Conservation (phyloP, 768 basidiomycete genomes). For the Amanita brunnescens region DNA sequence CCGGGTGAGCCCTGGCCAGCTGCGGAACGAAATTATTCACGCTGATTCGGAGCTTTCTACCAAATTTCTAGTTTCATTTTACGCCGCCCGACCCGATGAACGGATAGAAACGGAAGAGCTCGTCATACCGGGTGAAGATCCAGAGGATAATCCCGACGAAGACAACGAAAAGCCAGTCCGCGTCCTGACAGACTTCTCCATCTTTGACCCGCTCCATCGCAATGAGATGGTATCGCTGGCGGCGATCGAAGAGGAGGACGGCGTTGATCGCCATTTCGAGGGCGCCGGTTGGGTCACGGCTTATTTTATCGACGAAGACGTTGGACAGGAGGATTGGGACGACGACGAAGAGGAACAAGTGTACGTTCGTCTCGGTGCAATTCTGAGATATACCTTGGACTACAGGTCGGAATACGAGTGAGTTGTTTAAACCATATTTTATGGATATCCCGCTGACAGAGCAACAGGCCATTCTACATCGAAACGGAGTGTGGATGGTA, state of each 20-base stretch:
- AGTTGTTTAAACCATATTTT: slow-evolving; percentile 14
- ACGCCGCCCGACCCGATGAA: slow-evolving; percentile 23
- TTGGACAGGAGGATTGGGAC: slow-evolving; percentile 43
- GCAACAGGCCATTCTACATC: slow-evolving; percentile 50
- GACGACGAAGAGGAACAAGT: slow-evolving; percentile 27
- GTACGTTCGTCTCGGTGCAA: slow-evolving; percentile 37
- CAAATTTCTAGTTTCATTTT: slow-evolving; percentile 32
- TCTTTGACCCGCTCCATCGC: slow-evolving; percentile 46
- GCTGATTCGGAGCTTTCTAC: too few relatives aligned
- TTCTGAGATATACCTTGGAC: slow-evolving; percentile 43
- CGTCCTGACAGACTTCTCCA: slow-evolving; percentile 43
- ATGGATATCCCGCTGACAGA: not conserved
- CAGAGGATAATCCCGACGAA: slow-evolving; percentile 18
- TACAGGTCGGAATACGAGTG: slow-evolving; percentile 44
- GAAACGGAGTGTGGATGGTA: slow-evolving; percentile 62
- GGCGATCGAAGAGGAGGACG: slow-evolving; percentile 35
- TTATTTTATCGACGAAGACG: slow-evolving; percentile 50
- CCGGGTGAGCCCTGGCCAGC: too few relatives aligned
- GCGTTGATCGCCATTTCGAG: slow-evolving; percentile 32
- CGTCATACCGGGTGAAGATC: slow-evolving; percentile 33
- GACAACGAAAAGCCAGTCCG: slow-evolving; percentile 46
- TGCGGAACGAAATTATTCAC: too few relatives aligned
- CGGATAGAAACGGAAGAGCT: slow-evolving; percentile 26
- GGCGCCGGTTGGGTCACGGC: slow-evolving; percentile 49
- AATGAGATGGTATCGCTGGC: slow-evolving; percentile 41